Evolutionary conservation across 2,329 filamentous ascomycete species (phyloP), one percentile per base, ranked within the genome.

Genomic region (Albifimbria verrucaria): DNA sequence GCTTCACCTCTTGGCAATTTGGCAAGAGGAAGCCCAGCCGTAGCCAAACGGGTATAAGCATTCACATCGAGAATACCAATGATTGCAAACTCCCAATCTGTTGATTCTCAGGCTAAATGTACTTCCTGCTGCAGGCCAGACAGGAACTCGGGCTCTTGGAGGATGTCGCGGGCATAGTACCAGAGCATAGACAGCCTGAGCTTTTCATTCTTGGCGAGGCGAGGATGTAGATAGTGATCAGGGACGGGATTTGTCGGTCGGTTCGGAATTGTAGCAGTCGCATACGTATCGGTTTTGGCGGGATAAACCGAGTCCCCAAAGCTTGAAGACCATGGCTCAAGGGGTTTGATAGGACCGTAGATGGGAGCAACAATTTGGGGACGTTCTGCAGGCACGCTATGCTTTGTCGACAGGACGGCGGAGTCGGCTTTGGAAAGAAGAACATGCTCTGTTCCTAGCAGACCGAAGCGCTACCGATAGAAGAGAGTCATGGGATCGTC

Each of bases 21-120:
- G 17, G 67, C 71, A 1, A 77, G 57, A 1, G 72, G 66, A 4
- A 77, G 60, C 2, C 73, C 73, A 1, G 70, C 65, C 1, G 74
- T 72, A 3, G 69, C 74, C 21, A 77, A 52, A 17, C 75, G 70
- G 3, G 69, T 72, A 55, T 72, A 77, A 24, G 69, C 66, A 44
- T 76, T 69, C 53, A 73, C 65, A 22, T 73, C 70, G 4, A 77
- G 63, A 3, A 77, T 58, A 2, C 75, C 76, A 4, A 75, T 65
- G n/a, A 77, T 71, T 18, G 68, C 73, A 50, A 69, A 74, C 11
- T 78, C 74, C 75, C 76, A 77, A 6, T 67, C 73, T 5, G 71
- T 67, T 1, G 69, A 70, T 18, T 76, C 68, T 23, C 70, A 63
- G 0, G 71, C 72, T 2, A 78, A 60, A 17, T 65, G 61, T 0